A percentile compares a stretch with the other conserved stretches of the same genome.
These are phyloP conservation scores for Psilocybe cyanescens DNA, from an alignment of 768 basidiomycete genomes.

Conservation along the genomic window DNA sequence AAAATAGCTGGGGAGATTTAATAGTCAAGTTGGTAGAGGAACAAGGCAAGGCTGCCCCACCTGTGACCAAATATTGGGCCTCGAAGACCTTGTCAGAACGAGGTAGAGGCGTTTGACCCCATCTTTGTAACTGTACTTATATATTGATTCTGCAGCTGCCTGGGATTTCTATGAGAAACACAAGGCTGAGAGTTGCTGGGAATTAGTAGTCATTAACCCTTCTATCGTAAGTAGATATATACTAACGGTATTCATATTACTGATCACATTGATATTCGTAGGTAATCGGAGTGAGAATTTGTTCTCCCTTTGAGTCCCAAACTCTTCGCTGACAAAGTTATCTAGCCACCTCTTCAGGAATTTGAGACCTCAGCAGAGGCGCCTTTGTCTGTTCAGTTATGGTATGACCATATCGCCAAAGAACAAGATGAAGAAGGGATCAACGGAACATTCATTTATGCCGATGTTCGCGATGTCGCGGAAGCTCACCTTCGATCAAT, in stretches of 20 bases:
- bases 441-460: constrained; percentile 29
- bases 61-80: constrained; percentile 47
- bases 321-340: constrained; percentile 30
- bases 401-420: constrained; percentile 28
- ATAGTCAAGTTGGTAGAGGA: constrained; percentile 46
- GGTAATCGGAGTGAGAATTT: constrained; percentile 13
- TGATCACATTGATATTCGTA: background rate
- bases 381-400: constrained; percentile 5
- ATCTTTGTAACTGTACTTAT: too few species aligned
- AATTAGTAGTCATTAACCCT: constrained; percentile 55
- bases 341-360: constrained; percentile 28
- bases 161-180: constrained; percentile 47
- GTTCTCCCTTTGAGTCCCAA: background rate
- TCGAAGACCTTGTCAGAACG: constrained; percentile 71
- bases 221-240: constrained; percentile 30
- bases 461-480: constrained; percentile 60
- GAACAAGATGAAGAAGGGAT: constrained; percentile 19
- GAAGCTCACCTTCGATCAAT: constrained; percentile 57
- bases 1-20: constrained; percentile 66
- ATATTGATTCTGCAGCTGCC: constrained; percentile 28
- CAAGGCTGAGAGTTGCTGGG: constrained; percentile 47
- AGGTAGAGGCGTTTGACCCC: constrained; percentile 31
- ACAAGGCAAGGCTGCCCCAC: constrained; percentile 44
- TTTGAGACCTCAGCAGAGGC: constrained; percentile 33
- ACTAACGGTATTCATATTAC: background rate